These are phyloP conservation scores for Diaporthe amygdali DNA, from an alignment of 2,329 filamentous ascomycete genomes.

Conservation along the genomic window DNA sequence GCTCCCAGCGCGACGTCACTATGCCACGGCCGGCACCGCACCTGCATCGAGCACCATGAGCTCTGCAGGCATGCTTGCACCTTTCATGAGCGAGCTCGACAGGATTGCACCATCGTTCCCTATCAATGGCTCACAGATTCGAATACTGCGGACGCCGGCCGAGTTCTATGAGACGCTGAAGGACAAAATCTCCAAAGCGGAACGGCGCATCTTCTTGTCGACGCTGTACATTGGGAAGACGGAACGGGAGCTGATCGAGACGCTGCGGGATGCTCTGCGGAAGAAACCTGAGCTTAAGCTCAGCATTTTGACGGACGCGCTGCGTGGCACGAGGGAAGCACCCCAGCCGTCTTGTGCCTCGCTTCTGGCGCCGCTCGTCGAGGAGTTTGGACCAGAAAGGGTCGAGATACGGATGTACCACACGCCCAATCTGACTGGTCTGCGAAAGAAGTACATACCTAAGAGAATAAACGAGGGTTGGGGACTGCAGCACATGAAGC, in stretches of 20 bases:
- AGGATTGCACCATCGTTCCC: slow-evolving; percentile 90
- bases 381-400: slow-evolving; percentile 81
- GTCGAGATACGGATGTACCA: slow-evolving; percentile 98
- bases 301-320: slow-evolving; percentile 88
- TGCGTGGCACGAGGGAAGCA: slow-evolving; percentile 89
- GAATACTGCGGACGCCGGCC: slow-evolving; percentile 78
- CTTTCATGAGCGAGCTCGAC: slow-evolving; percentile 77
- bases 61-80: slow-evolving; percentile 51
- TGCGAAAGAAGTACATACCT: slow-evolving; percentile 83
- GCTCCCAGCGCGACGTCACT: slow-evolving; percentile 21
- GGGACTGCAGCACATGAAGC: slow-evolving; percentile 98
- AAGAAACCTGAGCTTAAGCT: slow-evolving; percentile 78
- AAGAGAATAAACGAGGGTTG: slow-evolving; percentile 96
- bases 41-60: slow-evolving; percentile 28
- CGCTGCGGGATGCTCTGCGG: slow-evolving; percentile 75
- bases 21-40: slow-evolving; percentile 23
- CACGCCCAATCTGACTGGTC: slow-evolving; percentile 89
- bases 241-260: slow-evolving; percentile 85
- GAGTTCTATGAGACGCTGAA: slow-evolving; percentile 94
- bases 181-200: slow-evolving; percentile 81
- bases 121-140: slow-evolving; percentile 79
- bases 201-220: slow-evolving; percentile 85
- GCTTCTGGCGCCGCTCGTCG: slow-evolving; percentile 80
- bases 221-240: slow-evolving; percentile 96
- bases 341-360: slow-evolving; percentile 88